Evolutionary conservation across 106 monocot species (phyloP).

Genomic region (Gastrodia elata): DNA sequence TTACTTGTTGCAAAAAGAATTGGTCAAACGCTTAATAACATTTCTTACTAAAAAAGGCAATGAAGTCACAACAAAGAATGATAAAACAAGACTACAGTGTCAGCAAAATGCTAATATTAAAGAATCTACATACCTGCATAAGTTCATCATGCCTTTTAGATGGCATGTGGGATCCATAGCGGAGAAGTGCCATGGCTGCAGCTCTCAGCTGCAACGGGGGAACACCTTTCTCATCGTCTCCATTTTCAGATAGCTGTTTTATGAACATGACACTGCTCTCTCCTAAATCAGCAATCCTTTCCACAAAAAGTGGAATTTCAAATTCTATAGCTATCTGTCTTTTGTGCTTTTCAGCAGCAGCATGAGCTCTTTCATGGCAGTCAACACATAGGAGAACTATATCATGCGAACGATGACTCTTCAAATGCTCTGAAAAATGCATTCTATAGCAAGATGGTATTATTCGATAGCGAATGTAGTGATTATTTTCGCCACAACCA

Average conservation of each 20-base stretch:
- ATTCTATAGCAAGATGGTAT: constrained; percentile 98
- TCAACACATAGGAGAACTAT: constrained; percentile 94
- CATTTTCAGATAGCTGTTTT: constrained; percentile 12
- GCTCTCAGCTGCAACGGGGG: constrained; percentile 82
- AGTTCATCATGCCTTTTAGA: constrained; percentile 53
- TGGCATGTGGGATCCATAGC: constrained; percentile 87
- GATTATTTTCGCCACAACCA: constrained; percentile 88
- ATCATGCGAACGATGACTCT: constrained; percentile 97
- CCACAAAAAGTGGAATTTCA: constrained; percentile 76
- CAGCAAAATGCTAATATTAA: background rate
- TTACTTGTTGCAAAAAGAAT: background rate
- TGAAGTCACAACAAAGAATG: background rate
- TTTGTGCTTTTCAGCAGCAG: constrained; percentile 91
- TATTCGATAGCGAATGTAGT: constrained; percentile 86
- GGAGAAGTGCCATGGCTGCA: constrained; percentile 92
- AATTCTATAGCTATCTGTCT: constrained; percentile 69
- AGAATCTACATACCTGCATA: constrained; percentile 32
- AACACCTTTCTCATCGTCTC: constrained; percentile 41
- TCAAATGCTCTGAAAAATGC: constrained; percentile 98
- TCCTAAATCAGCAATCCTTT: constrained; percentile 51
- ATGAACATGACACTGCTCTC: constrained; percentile 29
- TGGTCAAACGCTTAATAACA: background rate
- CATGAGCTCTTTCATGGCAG: constrained; percentile 92
- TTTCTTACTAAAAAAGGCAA: background rate
- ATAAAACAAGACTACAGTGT: background rate